These are phyloP conservation scores for Aspergillus vadensis DNA, from an alignment of 2,329 filamentous ascomycete species.

Conservation along the genomic window DNA sequence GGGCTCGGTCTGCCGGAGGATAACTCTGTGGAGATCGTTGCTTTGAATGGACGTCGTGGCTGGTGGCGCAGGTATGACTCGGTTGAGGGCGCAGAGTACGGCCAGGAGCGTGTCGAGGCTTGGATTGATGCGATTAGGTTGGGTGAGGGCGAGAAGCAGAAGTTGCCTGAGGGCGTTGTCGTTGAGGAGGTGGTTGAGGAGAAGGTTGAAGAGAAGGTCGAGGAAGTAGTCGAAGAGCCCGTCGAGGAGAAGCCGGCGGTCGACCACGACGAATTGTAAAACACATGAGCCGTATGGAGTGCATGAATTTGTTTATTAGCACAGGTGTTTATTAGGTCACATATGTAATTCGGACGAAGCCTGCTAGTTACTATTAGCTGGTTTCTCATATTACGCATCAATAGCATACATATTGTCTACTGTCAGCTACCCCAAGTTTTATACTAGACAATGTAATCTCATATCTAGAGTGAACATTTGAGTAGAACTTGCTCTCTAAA, in stretches of 20 bases:
- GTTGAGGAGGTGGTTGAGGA: slow-evolving; percentile 37
- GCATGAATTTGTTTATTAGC: neutral
- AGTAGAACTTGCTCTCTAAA: neutral
- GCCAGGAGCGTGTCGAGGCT: slow-evolving; percentile 65
- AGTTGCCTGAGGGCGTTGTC: slow-evolving; percentile 66
- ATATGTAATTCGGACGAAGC: too few relatives aligned
- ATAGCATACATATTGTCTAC: too few relatives aligned
- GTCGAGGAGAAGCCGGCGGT: slow-evolving; percentile 38
- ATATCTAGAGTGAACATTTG: too few relatives aligned
- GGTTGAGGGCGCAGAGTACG: slow-evolving; percentile 55
- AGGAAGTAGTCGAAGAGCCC: too few relatives aligned
- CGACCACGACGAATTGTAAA: slow-evolving; percentile 49
- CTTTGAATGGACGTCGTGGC: slow-evolving; percentile 77
- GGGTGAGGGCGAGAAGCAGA: slow-evolving; percentile 80
- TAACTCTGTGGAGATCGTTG: slow-evolving; percentile 68
- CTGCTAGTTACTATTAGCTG: neutral
- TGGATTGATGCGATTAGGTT: slow-evolving; percentile 93
- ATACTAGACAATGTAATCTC: too few relatives aligned
- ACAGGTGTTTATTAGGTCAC: neutral
- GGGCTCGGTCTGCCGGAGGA: slow-evolving; percentile 62
- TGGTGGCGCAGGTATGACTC: slow-evolving; percentile 78
- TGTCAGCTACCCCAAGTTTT: too few relatives aligned
- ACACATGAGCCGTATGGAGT: neutral
- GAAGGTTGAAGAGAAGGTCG: slow-evolving; percentile 23
- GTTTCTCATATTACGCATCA: too few relatives aligned